Base-by-base conservation (phyloP, 192 early-diverging fungal genomes). In the Gigaspora rosea region DNA sequence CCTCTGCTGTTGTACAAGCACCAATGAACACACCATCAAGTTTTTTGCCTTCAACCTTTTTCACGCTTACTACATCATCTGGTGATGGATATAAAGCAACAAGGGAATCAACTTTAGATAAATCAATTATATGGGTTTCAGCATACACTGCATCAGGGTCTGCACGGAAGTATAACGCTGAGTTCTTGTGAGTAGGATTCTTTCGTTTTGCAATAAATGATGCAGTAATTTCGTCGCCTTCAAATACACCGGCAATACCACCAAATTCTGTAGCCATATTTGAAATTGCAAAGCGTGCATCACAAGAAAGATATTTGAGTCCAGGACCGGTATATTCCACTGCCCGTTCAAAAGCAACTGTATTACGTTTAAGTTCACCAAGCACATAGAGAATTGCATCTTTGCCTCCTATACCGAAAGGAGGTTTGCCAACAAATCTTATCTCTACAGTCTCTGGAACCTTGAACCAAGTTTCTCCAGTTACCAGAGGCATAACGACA, bases 241-340 rank as follows among this genome's bases (percentile, higher is more conserved):
- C 91, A 81, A 90, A 94, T 75, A 94, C 92, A 61, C 92, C 92
- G 64, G 92, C 92, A 82, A 94, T 94, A 69, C 90, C 92, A 72
- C 92, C 92, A 88, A 94, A 94, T 82, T 94, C 92, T 70, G 92
- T 94, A 76, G 91, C 87, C 92, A 94, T 94, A 86, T 92, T 93
- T 79, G 92, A 85, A 78, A 92, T 88, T 32, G 92, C 91, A 78
- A 94, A 92, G 61, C 93, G 88, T 41, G 91, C 92, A 82, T 94
- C 92, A 83, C 92, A 93, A 70, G 90, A 91, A 84, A 93, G 87
- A 85, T 94, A 87, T 82, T 93, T 88, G 49, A 93, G 78, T 16
- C 91, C 92, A 35, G 89, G 86, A 12, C 92, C 93, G 36, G 88
- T 91, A 85, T 90, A 93, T 79, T 93, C 91, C 64, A 92, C 91